Base-by-base conservation (phyloP, 1,139 yeast species). In the Suhomyces guaymorum region DNA sequence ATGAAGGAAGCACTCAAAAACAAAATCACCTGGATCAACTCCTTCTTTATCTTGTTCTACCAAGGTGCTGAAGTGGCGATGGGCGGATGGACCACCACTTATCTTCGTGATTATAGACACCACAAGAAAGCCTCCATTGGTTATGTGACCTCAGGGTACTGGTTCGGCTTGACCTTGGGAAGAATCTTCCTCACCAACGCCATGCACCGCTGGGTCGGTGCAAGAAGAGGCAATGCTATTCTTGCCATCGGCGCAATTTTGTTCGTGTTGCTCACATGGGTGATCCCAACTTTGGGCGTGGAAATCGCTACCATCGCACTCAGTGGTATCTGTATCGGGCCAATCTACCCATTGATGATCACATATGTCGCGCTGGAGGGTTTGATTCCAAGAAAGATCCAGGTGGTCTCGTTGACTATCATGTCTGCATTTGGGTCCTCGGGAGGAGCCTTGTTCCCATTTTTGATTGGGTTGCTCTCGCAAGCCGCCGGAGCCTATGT, bases 51-150 rank as follows among this genome's bases (percentile, higher is more conserved):
- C 6, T 68, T 82, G 33, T 73, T 74, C 46, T 82, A 82, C 47
- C 84, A 80, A 48, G 90, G 89, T 4, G 70, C 76, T 2, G 89
- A 82, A 52, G 87, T 82, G 4, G 63, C 83, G 0, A 55, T 80
- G 47, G 87, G 83, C 14, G 87, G 87, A 19, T 82, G 88, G 88
- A 70, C 78, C 22, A 82, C 80, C 24, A 78, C 88, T 0, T 82
- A 69, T 46, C 63, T 82, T 48, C 66, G 78, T 29, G 75, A 73
- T 32, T 77, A 76, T 46, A 66, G 87, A 29, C 61, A 66, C 28
- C 83, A 80, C 1, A 55, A 61, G 33, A 50, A 60, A 3, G 43
- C 52, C 0, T 56, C 71, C 4, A 70, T 73, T 37, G 87, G 88
- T 13, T 81, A 80, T 49, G 81, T 80, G 19, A 75, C 84, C 2